These are phyloP conservation scores for slime mould (Dictyostelium discoideum) DNA, from an alignment of 78 protist species.

Conservation along the genomic window dicty_2.7 NC_007089.4:3321001-3321500, in stretches of 20 bases:
- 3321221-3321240: not conserved
- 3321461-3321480: constrained; percentile 9
- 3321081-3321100: not conserved
- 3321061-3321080: not conserved
- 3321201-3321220: not conserved
- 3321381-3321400: constrained; percentile 19
- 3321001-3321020: constrained; percentile 13
- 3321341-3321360: constrained; percentile 54
- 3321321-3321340: constrained; percentile 25
- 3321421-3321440: constrained; percentile 60
- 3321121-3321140: not conserved
- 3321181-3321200: not conserved
- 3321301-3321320: constrained; percentile 25
- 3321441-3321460: constrained; percentile 21
- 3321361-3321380: constrained; percentile 60
- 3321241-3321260: not conserved
- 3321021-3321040: not conserved
- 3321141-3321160: too few relatives aligned
- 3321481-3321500: not conserved
- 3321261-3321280: not conserved
- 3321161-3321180: too few relatives aligned
- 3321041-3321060: not conserved
- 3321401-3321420: constrained; percentile 45
- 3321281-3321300: constrained; percentile 47
- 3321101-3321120: too few relatives aligned